Base-by-base conservation (phyloP, 768 basidiomycete genomes). In the Pisolithus tinctorius region DNA sequence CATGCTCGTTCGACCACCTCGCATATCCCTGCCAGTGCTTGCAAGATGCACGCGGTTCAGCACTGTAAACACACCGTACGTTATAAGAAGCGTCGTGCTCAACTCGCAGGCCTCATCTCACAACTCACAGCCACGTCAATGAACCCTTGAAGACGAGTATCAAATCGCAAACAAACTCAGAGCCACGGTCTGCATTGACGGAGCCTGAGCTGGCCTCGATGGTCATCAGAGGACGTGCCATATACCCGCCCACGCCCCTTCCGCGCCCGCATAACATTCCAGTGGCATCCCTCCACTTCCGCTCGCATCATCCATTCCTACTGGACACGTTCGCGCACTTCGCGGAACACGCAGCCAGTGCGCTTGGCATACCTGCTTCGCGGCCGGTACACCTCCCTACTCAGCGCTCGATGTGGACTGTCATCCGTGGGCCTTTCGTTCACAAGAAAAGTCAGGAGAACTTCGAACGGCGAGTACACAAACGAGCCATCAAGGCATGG, bases 371-470 rank as follows among this genome's bases (percentile, higher is more conserved):
- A 41, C 91, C 93, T 1, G 74, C 78, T 31, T 84, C 89, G 3
- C 74, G 76, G 16, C 74, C 83, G 10, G 75, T 76, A 13, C 69
- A 71, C 4, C 79, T 95, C 0, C 93, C 92, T 0, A 89, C 79
- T 2, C 74, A 84, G 56, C 85, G 88, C 42, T 74, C 78, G 4
- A 71, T 96, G 9, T 91, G 89, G 84, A 96, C 95, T 0, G 93
- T 96, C 16, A 75, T 78, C 8, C 80, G 85, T 34, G 79, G 82
- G 4, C 94, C 95, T 9, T 98, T 98, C 63, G 84, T 81, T 5
- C 86, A 94, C 67, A 98, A 98, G 64, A 96, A 95, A 69, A 73
- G 79, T 16, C 93, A 97, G 69, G 93, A 98, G 73, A 98, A 97
- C 69, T 98, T 95, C 65, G 86, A 93, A 65, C 74, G 90, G 26